Percentiles rank a stretch among this genome's conserved stretches.
phyloP scores from a whole-genome alignment of 2,329 filamentous ascomycete species.

The Aureobasidium sp. region DNA sequence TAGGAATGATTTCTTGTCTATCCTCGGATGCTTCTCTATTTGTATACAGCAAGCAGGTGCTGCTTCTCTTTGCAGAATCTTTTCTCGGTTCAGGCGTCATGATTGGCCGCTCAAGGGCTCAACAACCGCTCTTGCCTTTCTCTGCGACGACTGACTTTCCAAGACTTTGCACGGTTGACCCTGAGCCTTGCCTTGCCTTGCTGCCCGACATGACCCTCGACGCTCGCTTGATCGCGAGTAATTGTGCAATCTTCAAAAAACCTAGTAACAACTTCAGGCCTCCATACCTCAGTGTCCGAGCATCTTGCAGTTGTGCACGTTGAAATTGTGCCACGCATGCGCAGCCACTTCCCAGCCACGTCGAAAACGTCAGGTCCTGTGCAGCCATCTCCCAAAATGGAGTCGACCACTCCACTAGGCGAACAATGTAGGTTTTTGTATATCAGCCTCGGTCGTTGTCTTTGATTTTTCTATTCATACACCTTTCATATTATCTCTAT shows the following conservation, averaged over 20 bases:
- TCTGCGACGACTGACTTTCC: not conserved
- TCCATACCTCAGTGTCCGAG: not conserved
- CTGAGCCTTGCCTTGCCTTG: not conserved
- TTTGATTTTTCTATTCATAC: not conserved
- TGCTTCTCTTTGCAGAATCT: not conserved
- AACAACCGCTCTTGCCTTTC: not conserved
- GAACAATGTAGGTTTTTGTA: not conserved
- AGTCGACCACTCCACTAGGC: not conserved
- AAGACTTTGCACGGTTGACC: not conserved
- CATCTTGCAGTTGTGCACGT: constrained; percentile 6
- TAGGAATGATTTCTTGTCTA: not conserved
- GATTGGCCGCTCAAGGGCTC: not conserved
- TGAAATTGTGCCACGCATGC: not conserved
- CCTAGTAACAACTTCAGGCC: not conserved
- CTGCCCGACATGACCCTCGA: not conserved
- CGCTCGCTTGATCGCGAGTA: not conserved
- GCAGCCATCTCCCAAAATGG: not conserved
- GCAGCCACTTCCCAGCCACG: constrained; percentile 12
- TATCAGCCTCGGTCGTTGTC: not conserved
- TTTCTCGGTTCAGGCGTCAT: not conserved
- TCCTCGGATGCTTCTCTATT: not conserved
- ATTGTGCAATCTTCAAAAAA: not conserved
- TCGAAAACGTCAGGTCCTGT: not conserved
- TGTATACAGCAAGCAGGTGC: not conserved
- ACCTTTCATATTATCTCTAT: not conserved